Conservation (phyloP, 192 early-diverging fungal genomes). For the Backusella tuberculispora region DNA sequence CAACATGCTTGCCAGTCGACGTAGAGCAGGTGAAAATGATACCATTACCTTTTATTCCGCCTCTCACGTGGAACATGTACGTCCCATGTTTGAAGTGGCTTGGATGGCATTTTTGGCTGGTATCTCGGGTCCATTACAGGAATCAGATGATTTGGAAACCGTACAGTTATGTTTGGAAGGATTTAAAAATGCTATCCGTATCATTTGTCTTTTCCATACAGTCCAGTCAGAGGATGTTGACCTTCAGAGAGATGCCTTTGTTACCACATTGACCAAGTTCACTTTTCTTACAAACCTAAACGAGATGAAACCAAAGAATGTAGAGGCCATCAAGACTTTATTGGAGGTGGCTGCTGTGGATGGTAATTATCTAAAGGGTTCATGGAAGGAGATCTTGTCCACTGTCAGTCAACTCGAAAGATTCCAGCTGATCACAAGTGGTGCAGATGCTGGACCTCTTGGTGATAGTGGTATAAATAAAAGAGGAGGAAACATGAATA, state of each 20-base stretch:
- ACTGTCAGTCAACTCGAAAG: conserved; percentile 88
- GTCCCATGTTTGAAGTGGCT: conserved; percentile 88
- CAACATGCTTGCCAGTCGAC: conserved; percentile 58
- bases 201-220: conserved; percentile 74
- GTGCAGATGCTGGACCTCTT: conserved; percentile 43
- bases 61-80: conserved; percentile 86
- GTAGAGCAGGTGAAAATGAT: conserved; percentile 52
- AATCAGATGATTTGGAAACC: conserved; percentile 74
- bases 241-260: conserved; percentile 89
- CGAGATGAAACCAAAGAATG: conserved; percentile 90
- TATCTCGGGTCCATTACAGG: conserved; percentile 82
- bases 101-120: conserved; percentile 91
- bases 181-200: conserved; percentile 78
- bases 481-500: not conserved
- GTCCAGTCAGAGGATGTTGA: conserved; percentile 68
- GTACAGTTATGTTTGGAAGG: conserved; percentile 76
- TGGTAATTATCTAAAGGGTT: conserved; percentile 65
- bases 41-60: conserved; percentile 61
- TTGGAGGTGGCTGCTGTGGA: conserved; percentile 75
- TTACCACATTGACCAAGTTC: conserved; percentile 87
- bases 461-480: conserved; percentile 33
- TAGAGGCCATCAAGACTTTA: conserved; percentile 87
- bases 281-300: conserved; percentile 83
- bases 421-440: conserved; percentile 77
- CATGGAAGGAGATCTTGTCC: conserved; percentile 85